Evolutionary conservation across 2,329 filamentous ascomycete species (phyloP).

Genomic region (Penicillium sp.): DNA sequence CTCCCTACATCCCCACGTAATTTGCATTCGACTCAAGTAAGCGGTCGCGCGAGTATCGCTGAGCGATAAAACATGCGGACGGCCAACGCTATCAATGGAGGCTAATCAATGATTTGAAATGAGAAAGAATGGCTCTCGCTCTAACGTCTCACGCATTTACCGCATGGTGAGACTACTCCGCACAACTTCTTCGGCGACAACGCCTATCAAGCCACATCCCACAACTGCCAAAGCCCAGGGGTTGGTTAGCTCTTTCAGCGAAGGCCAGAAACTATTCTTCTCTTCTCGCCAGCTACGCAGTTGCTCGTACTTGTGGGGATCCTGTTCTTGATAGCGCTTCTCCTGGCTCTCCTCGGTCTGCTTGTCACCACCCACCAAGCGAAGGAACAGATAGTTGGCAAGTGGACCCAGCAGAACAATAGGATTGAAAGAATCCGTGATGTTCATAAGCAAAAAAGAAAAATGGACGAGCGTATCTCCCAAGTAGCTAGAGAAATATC

Average conservation of each 20-base stretch:
- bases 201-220: slow-evolving; percentile 55
- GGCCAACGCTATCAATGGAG: neutral
- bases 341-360: slow-evolving; percentile 58
- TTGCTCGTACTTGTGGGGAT: slow-evolving; percentile 57
- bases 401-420: slow-evolving; percentile 59
- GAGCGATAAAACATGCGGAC: too few relatives aligned
- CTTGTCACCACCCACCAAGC: slow-evolving; percentile 60
- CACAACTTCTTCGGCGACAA: slow-evolving; percentile 50
- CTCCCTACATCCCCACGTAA: too few relatives aligned
- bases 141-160: neutral
- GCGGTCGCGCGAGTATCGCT: too few relatives aligned
- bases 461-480: slow-evolving; percentile 62
- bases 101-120: neutral
- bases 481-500: slow-evolving; percentile 55
- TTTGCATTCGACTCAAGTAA: too few relatives aligned
- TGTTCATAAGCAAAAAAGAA: slow-evolving; percentile 62
- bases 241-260: slow-evolving; percentile 54
- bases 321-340: slow-evolving; percentile 56
- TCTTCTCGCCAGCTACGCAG: slow-evolving; percentile 56
- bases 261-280: slow-evolving; percentile 66
- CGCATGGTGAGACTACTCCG: slow-evolving; percentile 16
- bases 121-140: neutral
- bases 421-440: slow-evolving; percentile 59
- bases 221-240: slow-evolving; percentile 61
- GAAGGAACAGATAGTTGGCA: slow-evolving; percentile 63